Conservation (phyloP, 1,284 basidiomycete genomes). For the Fistulinella cinereoalba region DNA sequence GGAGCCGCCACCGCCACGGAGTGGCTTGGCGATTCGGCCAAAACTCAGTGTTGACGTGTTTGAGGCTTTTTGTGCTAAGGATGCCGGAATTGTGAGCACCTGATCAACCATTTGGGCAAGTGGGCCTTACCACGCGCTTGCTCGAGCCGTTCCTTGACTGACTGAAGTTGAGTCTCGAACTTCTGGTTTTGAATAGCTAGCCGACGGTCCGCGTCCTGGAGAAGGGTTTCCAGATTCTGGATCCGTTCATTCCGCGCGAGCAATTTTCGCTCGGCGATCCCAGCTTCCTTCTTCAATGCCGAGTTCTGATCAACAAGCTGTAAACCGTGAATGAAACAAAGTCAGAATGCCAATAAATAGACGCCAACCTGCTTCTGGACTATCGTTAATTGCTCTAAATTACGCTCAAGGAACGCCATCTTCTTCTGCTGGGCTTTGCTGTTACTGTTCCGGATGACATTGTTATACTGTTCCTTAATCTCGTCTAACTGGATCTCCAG, state of each 20-base stretch:
- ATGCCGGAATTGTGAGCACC: constrained; percentile 14
- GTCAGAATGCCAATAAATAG: background rate
- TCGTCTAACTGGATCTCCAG: constrained; percentile 99
- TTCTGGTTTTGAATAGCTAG: constrained; percentile 91
- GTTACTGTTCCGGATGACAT: constrained; percentile 96
- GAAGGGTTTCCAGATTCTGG: constrained; percentile 87
- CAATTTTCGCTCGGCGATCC: constrained; percentile 94
- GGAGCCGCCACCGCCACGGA: constrained; percentile 85
- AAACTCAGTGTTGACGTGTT: constrained; percentile 72
- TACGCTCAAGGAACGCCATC: constrained; percentile 98
- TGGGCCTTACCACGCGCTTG: constrained; percentile 80
- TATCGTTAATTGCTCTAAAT: constrained; percentile 91
- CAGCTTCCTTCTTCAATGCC: constrained; percentile 95
- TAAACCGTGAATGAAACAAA: constrained; percentile 12
- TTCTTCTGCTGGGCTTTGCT: constrained; percentile 99
- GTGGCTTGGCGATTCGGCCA: constrained; percentile 94
- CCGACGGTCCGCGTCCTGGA: constrained; percentile 92
- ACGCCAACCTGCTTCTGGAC: constrained; percentile 90
- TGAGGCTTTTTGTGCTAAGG: constrained; percentile 73
- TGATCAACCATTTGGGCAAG: constrained; percentile 2
- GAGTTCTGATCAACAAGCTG: constrained; percentile 99
- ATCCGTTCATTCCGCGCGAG: constrained; percentile 97
- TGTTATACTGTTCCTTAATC: constrained; percentile 98
- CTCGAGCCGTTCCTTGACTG: constrained; percentile 88
- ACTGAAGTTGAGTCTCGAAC: constrained; percentile 90